phyloP scores from a whole-genome alignment of 305 asterid genomes.

The Fraxinus sp. region DNA sequence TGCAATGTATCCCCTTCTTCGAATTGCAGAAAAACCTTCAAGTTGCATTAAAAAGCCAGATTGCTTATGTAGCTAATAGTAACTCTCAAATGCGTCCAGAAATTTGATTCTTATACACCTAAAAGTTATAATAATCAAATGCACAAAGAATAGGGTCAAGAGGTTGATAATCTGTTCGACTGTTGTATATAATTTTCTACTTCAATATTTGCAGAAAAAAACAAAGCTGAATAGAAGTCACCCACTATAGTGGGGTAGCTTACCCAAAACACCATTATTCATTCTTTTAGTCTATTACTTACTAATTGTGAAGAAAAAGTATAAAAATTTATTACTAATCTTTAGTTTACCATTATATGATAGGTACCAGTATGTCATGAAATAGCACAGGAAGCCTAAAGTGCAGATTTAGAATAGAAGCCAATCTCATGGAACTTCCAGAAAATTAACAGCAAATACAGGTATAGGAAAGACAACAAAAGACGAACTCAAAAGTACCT shows the following conservation, averaged over 20 bases:
- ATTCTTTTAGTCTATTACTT: not conserved
- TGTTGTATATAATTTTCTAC: not conserved
- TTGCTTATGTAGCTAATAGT: not conserved
- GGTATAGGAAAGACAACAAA: not conserved
- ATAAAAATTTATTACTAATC: not conserved
- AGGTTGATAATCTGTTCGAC: not conserved
- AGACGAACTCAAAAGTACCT: not conserved
- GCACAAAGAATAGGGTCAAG: not conserved
- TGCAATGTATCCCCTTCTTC: constrained; percentile 11
- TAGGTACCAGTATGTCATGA: not conserved
- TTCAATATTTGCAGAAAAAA: not conserved
- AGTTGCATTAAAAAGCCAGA: not conserved
- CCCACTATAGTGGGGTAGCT: not conserved
- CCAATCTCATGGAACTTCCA: not conserved
- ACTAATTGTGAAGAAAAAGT: not conserved
- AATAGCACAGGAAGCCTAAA: not conserved
- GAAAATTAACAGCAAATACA: not conserved
- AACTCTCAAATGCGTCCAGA: not conserved
- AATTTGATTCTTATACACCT: constrained; percentile 15
- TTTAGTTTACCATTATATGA: not conserved
- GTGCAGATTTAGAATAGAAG: not conserved
- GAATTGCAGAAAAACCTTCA: not conserved
- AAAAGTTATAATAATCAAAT: not conserved
- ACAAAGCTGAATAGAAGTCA: not conserved
- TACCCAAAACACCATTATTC: not conserved